A percentile compares a stretch with the other conserved stretches of the same genome.
These are phyloP conservation scores for Naematelia encephala DNA, from an alignment of 768 basidiomycete species.

Conservation along the genomic window DNA sequence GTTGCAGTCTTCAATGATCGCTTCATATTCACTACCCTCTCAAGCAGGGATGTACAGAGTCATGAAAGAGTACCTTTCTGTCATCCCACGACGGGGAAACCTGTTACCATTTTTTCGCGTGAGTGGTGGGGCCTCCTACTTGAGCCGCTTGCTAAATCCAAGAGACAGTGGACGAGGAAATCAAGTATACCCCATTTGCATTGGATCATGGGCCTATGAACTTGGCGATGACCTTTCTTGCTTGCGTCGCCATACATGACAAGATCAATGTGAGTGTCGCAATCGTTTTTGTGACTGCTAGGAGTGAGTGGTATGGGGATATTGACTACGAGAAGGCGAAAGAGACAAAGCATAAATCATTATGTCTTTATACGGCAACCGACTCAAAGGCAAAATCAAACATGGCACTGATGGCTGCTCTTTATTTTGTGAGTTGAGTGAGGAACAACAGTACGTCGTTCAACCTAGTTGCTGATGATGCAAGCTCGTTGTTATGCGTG, in stretches of 20 bases:
- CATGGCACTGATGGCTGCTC: slow-evolving; percentile 86
- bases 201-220: slow-evolving; percentile 46
- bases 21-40: slow-evolving; percentile 41
- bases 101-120: slow-evolving; percentile 4
- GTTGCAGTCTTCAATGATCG: slow-evolving; percentile 34
- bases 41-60: slow-evolving; percentile 15
- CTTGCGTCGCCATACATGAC: slow-evolving; percentile 33
- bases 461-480: background rate
- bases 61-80: slow-evolving; percentile 17
- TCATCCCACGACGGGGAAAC: slow-evolving; percentile 29
- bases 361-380: slow-evolving; percentile 72
- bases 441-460: slow-evolving; percentile 1
- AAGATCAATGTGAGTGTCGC: slow-evolving; percentile 21
- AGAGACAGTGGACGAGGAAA: slow-evolving; percentile 45
- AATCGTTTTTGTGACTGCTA: background rate
- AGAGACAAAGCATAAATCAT: slow-evolving; percentile 7
- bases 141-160: too few relatives aligned
- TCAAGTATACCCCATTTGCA: slow-evolving; percentile 39
- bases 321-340: slow-evolving; percentile 13
- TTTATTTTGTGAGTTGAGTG: slow-evolving; percentile 71
- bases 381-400: slow-evolving; percentile 87
- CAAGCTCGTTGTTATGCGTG: slow-evolving; percentile 88
- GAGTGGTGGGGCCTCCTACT: background rate
- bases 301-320: background rate
- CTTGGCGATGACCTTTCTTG: slow-evolving; percentile 35